Evolutionary conservation across 139 green algal species (phyloP), one percentile per base, ranked within the genome.

Genomic region (Coelastrella sp.): DNA sequence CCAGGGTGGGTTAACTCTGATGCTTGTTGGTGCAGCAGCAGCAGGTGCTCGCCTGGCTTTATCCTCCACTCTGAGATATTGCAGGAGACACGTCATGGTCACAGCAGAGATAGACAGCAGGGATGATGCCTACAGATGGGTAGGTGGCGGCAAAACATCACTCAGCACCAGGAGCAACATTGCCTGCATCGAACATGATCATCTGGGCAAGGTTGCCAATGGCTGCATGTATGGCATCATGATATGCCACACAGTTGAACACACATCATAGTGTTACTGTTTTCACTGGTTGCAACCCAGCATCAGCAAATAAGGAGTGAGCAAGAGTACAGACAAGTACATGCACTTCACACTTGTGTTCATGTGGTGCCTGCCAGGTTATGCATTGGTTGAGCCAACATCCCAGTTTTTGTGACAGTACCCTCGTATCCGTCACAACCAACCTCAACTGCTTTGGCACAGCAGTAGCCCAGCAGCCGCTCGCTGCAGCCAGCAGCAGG

Each of bases 71-170:
- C 25, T 63, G 78, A 61, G 78, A 24, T 79, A 90, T 76, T 78
- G 75, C 61, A 58, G 27, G 22, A 65, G 76, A 8, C 76, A 86
- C 9, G 76, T 79, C 24, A 85, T 85, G 76, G 25, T 85, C 27
- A 78, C 35, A 24, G 76, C 87, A 60, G 87, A 90, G 84, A 89
- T 93, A 35, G 91, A 93, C 84, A 89, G 73, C 78, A 90, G 91
- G 8, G 91, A 93, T 73, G 91, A 93, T 74, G 88, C 88, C 0
- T 93, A 92, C 74, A 73, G 91, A 58, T 93, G 87, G 90, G 60
- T 91, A 83, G 75, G 79, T 24, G 15, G 24, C 35, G 4, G 63
- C 63, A 9, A 9, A 9, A 17, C 35, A 49, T 49, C 35, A 49
- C 35, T 49, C 35, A 49, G 35, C 35, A 49, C 35, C 72, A 78